Conservation (phyloP, 2,329 filamentous ascomycete species). For the Xylaria sp. region DNA sequence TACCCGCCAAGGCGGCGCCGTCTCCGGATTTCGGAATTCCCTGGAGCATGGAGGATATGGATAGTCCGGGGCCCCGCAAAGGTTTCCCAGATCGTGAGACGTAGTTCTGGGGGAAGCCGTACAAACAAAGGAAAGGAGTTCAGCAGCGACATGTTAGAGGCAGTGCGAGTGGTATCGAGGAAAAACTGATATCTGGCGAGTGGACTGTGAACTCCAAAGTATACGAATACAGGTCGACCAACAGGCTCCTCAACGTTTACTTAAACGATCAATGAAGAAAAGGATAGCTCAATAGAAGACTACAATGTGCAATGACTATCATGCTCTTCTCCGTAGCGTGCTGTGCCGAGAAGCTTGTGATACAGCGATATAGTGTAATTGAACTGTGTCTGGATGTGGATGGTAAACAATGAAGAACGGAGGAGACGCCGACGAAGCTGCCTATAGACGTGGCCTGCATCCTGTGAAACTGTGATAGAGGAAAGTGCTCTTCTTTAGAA, state of each 20-base stretch:
- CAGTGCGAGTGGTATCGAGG: background rate
- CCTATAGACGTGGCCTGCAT: background rate
- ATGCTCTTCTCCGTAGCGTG: background rate
- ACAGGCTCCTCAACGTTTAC: background rate
- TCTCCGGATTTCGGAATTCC: background rate
- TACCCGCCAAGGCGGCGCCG: background rate
- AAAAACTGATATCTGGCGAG: background rate
- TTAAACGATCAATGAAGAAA: background rate
- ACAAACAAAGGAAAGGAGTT: slow-evolving; percentile 12
- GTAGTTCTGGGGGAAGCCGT: slow-evolving; percentile 9
- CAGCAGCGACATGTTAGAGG: background rate
- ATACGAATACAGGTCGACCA: background rate
- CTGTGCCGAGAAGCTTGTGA: background rate
- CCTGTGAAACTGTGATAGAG: background rate
- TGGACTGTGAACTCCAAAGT: background rate
- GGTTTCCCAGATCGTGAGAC: slow-evolving; percentile 6
- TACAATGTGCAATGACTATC: background rate
- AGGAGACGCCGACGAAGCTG: background rate
- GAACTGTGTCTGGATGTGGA: background rate
- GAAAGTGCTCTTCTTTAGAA: background rate
- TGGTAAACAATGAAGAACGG: background rate
- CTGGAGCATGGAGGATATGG: background rate
- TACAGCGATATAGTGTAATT: background rate
- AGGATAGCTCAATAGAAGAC: background rate
- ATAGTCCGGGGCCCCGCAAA: background rate